Conservation (phyloP, 208 protist species). For the Crithidia sp. region DNA sequence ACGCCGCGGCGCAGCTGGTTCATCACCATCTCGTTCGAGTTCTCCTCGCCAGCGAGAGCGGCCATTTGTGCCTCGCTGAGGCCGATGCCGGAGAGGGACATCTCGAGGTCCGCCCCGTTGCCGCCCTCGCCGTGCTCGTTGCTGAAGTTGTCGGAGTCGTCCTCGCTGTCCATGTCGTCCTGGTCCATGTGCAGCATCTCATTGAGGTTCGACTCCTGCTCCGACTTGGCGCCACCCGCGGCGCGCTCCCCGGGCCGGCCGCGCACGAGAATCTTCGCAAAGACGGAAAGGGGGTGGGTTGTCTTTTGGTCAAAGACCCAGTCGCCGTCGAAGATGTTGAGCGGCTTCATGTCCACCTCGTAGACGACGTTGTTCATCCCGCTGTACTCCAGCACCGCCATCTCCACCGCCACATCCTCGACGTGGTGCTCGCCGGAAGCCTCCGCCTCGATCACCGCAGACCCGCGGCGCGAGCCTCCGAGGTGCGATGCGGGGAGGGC, state of each 20-base stretch:
- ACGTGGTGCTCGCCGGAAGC: conserved; percentile 8
- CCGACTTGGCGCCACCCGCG: conserved; percentile 26
- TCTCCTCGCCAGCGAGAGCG: conserved; percentile 30
- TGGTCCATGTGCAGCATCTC: conserved; percentile 50
- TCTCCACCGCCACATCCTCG: conserved; percentile 29
- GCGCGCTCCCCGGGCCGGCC: conserved; percentile 24
- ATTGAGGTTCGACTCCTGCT: conserved; percentile 48
- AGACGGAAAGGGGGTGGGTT: conserved; percentile 39
- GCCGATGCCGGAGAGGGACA: conserved; percentile 21
- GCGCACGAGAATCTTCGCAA: conserved; percentile 37
- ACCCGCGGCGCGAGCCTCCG: conserved; percentile 7
- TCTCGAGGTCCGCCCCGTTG: conserved; percentile 1
- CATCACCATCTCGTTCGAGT: conserved; percentile 36
- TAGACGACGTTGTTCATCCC: conserved; percentile 50
- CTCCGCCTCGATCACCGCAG: conserved; percentile 1
- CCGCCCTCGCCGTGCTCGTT: conserved; percentile 20
- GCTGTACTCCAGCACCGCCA: conserved; percentile 49
- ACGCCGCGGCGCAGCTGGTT: conserved; percentile 36
- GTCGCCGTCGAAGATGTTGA: conserved; percentile 50
- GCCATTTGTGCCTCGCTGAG: conserved; percentile 37
- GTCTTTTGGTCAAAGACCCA: conserved; percentile 54
- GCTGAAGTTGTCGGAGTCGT: conserved; percentile 24
- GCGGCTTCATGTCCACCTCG: conserved; percentile 45
- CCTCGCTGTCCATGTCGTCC: conserved; percentile 35
- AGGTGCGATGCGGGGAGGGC: conserved; percentile 16